phyloP scores from a whole-genome alignment of 495 filamentous ascomycete genomes.

The Entonaema liquescens region DNA sequence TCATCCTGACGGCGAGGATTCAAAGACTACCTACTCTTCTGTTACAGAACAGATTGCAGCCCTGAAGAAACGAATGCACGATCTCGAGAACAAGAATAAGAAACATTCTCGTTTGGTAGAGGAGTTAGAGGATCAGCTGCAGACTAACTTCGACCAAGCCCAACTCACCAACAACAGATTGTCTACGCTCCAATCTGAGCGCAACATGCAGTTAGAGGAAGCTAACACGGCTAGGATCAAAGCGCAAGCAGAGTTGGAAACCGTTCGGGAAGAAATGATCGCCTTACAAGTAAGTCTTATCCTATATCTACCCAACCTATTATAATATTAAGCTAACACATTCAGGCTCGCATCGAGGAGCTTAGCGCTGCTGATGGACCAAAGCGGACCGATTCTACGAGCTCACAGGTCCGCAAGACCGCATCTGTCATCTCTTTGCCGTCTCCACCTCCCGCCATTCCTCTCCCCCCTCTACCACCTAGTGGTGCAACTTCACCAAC shows the following conservation, averaged over 20 bases:
- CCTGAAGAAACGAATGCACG: conserved; percentile 74
- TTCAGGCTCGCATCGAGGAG: conserved; percentile 67
- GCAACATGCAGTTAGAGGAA: conserved; percentile 68
- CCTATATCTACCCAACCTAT: conserved; percentile 1
- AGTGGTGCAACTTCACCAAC: conserved; percentile 53
- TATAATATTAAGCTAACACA: conserved; percentile 43
- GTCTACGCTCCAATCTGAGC: conserved; percentile 76
- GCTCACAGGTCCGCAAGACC: conserved; percentile 81
- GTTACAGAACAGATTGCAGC: conserved; percentile 75
- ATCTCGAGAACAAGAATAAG: conserved; percentile 69
- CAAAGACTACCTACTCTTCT: conserved; percentile 64
- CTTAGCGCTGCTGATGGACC: conserved; percentile 53
- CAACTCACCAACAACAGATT: conserved; percentile 80
- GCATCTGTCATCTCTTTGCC: conserved; percentile 83
- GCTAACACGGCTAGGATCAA: conserved; percentile 59
- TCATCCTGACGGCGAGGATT: conserved; percentile 45
- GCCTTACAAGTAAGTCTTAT: conserved; percentile 68
- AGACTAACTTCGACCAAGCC: conserved; percentile 91
- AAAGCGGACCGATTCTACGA: conserved; percentile 79
- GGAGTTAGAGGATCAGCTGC: conserved; percentile 97
- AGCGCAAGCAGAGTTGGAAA: conserved; percentile 64
- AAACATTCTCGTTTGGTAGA: conserved; percentile 91
- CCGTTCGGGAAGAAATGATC: conserved; percentile 68
- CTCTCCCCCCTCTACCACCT: conserved; percentile 87
- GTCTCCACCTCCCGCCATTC: conserved; percentile 88